Evolutionary conservation across 371 early-diverging fungal species (phyloP).

Genomic region (Parasitella parasitica): DNA sequence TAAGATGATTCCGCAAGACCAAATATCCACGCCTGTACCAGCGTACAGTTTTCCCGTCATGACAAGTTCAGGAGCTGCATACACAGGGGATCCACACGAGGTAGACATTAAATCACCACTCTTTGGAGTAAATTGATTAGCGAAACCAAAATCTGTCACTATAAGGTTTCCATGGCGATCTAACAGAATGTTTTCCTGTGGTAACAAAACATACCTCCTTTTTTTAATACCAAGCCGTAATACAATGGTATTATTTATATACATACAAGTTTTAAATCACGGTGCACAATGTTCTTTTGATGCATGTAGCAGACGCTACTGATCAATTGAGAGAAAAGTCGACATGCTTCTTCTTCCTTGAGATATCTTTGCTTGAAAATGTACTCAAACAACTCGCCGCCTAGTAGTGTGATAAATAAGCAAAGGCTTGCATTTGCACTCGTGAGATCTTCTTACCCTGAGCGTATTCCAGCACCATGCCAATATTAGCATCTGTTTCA

Average conservation of each 20-base stretch:
- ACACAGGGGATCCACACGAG: conserved; percentile 97
- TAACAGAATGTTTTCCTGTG: conserved; percentile 92
- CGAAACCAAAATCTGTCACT: conserved; percentile 99
- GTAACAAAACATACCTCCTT: conserved; percentile 17
- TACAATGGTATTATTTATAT: neutral
- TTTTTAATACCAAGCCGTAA: neutral
- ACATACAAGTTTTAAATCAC: conserved; percentile 92
- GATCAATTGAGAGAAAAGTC: conserved; percentile 93
- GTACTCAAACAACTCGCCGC: conserved; percentile 96
- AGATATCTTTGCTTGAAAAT: conserved; percentile 88
- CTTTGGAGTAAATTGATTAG: conserved; percentile 83
- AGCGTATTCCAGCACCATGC: conserved; percentile 93
- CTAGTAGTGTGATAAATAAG: neutral
- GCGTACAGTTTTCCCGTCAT: conserved; percentile 93
- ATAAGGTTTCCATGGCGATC: conserved; percentile 88
- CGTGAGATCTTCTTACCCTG: conserved; percentile 46
- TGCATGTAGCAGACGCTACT: conserved; percentile 87
- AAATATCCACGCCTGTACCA: conserved; percentile 96
- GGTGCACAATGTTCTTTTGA: conserved; percentile 86
- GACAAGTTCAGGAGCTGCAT: conserved; percentile 98
- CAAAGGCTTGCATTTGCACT: neutral
- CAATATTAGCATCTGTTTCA: conserved; percentile 91
- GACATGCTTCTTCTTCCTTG: conserved; percentile 85
- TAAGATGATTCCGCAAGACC: conserved; percentile 94
- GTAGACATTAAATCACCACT: conserved; percentile 83